A percentile compares a stretch with the other conserved stretches of the same genome.
Conservation (phyloP, 331 rosid genomes). For the Malus hybrid region DNA sequence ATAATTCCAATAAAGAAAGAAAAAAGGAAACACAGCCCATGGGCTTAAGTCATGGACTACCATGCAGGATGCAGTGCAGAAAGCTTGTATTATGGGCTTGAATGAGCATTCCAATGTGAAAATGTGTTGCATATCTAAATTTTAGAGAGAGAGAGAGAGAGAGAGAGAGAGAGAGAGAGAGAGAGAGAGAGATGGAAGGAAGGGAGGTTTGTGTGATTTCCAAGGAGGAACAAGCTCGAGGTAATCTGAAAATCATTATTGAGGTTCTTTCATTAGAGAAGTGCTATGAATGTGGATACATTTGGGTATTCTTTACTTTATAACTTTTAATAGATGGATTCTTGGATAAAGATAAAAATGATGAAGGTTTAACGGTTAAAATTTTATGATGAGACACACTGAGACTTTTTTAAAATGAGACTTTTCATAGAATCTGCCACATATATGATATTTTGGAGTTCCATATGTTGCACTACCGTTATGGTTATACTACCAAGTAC, state of each 20-base stretch:
- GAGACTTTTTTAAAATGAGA: accelerated
- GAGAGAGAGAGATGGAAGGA: not conserved
- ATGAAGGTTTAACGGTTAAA: too few species aligned
- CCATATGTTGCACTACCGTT: not conserved
- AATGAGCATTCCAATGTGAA: constrained; percentile 4
- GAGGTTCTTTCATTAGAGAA: not conserved
- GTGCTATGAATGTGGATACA: too few species aligned
- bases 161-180: not conserved
- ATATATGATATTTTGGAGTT: too few species aligned
- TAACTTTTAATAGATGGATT: too few species aligned
- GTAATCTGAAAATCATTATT: not conserved
- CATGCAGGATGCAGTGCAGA: constrained; percentile 11
- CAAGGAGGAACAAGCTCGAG: not conserved
- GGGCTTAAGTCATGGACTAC: constrained; percentile 14
- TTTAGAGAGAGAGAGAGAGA: not conserved
- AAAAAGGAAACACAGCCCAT: constrained; percentile 9
- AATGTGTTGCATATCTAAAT: too few species aligned
- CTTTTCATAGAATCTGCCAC: accelerated
- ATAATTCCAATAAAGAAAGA: not conserved
- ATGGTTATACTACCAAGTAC: not conserved
- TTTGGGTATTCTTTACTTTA: too few species aligned
- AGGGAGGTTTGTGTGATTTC: not conserved
- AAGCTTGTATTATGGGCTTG: not conserved
- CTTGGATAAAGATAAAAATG: not conserved
- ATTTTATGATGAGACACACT: too few species aligned